A percentile compares a stretch with the other conserved stretches of the same genome.
These are phyloP conservation scores for Trifolium subterraneum DNA, from an alignment of 306 rosid species.

Conservation along the genomic window DNA sequence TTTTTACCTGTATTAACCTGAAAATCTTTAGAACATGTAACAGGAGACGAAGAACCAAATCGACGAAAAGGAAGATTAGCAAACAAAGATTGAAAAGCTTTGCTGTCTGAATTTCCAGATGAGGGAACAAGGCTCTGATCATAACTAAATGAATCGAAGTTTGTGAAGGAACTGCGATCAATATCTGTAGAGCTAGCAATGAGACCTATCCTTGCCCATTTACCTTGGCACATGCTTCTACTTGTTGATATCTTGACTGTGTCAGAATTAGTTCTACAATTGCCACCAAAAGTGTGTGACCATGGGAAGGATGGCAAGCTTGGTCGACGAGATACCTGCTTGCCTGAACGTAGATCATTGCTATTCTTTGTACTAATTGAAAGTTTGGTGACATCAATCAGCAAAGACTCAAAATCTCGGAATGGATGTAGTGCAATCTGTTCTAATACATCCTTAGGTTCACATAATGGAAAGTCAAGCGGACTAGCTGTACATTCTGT, in stretches of 20 bases:
- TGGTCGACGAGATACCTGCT: slow-evolving; percentile 72
- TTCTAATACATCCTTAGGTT: slow-evolving; percentile 72
- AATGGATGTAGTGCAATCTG: slow-evolving; percentile 69
- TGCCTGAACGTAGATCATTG: slow-evolving; percentile 68
- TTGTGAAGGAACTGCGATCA: slow-evolving; percentile 55
- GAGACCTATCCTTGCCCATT: slow-evolving; percentile 73
- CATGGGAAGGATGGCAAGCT: slow-evolving; percentile 88
- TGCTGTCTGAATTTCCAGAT: slow-evolving; percentile 54
- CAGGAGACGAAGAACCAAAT: slow-evolving; percentile 52
- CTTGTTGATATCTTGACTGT: slow-evolving; percentile 66
- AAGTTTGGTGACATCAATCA: slow-evolving; percentile 79
- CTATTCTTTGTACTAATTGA: slow-evolving; percentile 58
- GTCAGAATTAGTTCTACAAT: slow-evolving; percentile 79
- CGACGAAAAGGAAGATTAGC: slow-evolving; percentile 53
- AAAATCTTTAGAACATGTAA: slow-evolving; percentile 58
- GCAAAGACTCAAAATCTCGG: slow-evolving; percentile 85
- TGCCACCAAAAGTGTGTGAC: slow-evolving; percentile 83
- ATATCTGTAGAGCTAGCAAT: slow-evolving; percentile 48
- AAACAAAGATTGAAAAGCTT: slow-evolving; percentile 41
- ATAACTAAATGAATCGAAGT: slow-evolving; percentile 74
- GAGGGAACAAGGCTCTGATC: slow-evolving; percentile 83
- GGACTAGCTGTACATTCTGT: slow-evolving; percentile 60
- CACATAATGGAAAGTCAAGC: slow-evolving; percentile 64
- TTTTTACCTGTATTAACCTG: slow-evolving; percentile 58
- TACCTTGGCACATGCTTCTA: slow-evolving; percentile 81